Conservation (phyloP, 768 basidiomycete species). For the Naganishia antarctica region DNA sequence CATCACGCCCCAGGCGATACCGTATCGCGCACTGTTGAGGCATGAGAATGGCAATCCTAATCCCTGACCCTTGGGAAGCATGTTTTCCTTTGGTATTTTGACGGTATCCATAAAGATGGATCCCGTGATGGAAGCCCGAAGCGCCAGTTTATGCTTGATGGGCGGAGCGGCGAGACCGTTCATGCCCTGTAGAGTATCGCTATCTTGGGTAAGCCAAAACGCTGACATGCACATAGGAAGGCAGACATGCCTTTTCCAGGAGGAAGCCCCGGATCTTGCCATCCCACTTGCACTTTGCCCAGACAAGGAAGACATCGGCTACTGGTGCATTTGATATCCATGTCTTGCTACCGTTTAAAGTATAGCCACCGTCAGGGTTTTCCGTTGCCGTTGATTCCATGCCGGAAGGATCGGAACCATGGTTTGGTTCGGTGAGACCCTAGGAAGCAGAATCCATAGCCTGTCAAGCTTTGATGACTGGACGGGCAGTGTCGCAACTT, state of each 20-base stretch:
- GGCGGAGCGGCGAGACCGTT: slow-evolving; percentile 76
- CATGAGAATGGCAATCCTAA: slow-evolving; percentile 85
- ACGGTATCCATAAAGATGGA: slow-evolving; percentile 86
- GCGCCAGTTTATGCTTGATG: slow-evolving; percentile 88
- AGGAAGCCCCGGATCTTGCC: slow-evolving; percentile 82
- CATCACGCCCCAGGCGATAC: slow-evolving; percentile 93
- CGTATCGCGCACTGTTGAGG: slow-evolving; percentile 81
- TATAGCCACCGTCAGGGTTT: slow-evolving; percentile 69
- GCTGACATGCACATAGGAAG: background rate
- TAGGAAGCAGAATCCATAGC: slow-evolving; percentile 49
- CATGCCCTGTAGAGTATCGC: too few species aligned
- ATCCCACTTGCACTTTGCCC: slow-evolving; percentile 93
- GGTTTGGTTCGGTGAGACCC: slow-evolving; percentile 94
- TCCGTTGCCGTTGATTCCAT: slow-evolving; percentile 93
- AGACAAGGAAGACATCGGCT: slow-evolving; percentile 87
- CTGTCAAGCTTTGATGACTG: background rate
- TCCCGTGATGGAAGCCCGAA: slow-evolving; percentile 61
- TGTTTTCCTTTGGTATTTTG: slow-evolving; percentile 63
- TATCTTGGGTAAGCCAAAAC: background rate
- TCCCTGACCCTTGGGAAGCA: slow-evolving; percentile 73
- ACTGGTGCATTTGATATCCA: slow-evolving; percentile 95
- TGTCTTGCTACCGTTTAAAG: slow-evolving; percentile 86
- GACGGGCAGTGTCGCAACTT: slow-evolving; percentile 44
- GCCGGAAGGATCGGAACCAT: slow-evolving; percentile 94
- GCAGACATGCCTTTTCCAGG: slow-evolving; percentile 67